A percentile compares a stretch with the other conserved stretches of the same genome.
Conservation (phyloP, 441 rosid species). For the Viola pubescens region DNA sequence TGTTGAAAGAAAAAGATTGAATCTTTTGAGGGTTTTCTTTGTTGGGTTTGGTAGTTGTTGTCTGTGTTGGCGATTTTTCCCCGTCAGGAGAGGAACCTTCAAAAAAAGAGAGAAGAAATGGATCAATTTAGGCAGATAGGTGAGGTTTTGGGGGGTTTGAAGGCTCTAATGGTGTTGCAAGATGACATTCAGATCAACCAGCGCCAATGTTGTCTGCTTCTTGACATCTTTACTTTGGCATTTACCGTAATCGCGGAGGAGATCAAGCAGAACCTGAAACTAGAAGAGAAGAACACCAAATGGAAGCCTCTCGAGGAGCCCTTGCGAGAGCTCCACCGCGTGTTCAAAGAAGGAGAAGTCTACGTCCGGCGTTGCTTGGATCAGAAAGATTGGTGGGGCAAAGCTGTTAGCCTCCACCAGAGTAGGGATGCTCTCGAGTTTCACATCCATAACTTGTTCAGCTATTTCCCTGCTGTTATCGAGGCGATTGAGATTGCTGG, state of each 20-base stretch:
- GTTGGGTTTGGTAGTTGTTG: too few relatives aligned
- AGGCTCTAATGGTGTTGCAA: conserved; percentile 79
- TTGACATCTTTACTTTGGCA: conserved; percentile 48
- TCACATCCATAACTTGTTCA: conserved; percentile 74
- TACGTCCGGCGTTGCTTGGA: conserved; percentile 76
- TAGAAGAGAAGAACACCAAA: conserved; percentile 74
- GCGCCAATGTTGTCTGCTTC: conserved; percentile 62
- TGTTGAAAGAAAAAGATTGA: too few relatives aligned
- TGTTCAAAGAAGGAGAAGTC: conserved; percentile 80
- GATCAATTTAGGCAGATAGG: conserved; percentile 94
- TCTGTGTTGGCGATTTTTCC: not conserved
- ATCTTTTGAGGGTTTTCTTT: not conserved
- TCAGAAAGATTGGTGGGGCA: conserved; percentile 76
- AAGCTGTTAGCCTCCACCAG: conserved; percentile 61
- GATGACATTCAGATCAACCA: conserved; percentile 64
- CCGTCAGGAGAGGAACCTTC: conserved; percentile 4
- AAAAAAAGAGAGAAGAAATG: conserved; percentile 26
- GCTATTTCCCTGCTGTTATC: conserved; percentile 57
- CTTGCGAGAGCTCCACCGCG: conserved; percentile 61
- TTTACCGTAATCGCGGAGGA: conserved; percentile 68
- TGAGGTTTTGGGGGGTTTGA: conserved; percentile 85
- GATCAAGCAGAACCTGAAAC: conserved; percentile 61
- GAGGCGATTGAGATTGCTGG: conserved; percentile 84
- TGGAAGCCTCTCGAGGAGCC: conserved; percentile 87
- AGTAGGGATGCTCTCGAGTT: conserved; percentile 75